These are phyloP conservation scores for Sporothrix curviconia DNA, from an alignment of 2,329 filamentous ascomycete genomes.

Conservation along the genomic window DNA sequence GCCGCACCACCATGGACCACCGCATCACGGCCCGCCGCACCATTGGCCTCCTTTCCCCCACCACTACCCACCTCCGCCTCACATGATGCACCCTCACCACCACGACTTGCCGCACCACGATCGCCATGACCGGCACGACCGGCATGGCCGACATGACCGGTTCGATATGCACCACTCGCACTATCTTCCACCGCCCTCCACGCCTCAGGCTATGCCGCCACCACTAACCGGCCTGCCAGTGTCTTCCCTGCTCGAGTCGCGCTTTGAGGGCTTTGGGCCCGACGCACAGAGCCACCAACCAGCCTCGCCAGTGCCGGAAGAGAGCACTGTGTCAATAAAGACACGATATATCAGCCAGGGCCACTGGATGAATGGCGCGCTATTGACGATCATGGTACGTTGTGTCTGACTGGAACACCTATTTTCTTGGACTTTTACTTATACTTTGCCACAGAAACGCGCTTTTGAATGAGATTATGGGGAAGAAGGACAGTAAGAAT, in stretches of 20 bases:
- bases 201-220: not conserved
- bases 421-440: too few species aligned
- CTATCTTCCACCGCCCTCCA: not conserved
- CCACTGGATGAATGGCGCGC: conserved; percentile 42
- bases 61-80: not conserved
- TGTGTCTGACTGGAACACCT: not conserved
- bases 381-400: conserved; percentile 39
- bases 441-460: conserved; percentile 28
- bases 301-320: not conserved
- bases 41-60: conserved; percentile 6
- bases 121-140: not conserved
- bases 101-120: conserved; percentile 6
- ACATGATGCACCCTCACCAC: conserved; percentile 9
- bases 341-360: conserved; percentile 50
- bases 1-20: conserved; percentile 4
- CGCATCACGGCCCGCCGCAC: not conserved
- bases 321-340: conserved; percentile 30
- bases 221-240: not conserved
- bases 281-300: not conserved
- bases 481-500: conserved; percentile 32
- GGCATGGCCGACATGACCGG: not conserved
- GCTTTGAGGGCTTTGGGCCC: not conserved
- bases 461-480: conserved; percentile 36
- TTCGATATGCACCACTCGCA: conserved; percentile 2
- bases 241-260: not conserved